A percentile compares a stretch with the other conserved stretches of the same genome.
These are phyloP conservation scores for Yamadazyma sp. DNA, from an alignment of 1,139 yeast genomes.

Conservation along the genomic window DNA sequence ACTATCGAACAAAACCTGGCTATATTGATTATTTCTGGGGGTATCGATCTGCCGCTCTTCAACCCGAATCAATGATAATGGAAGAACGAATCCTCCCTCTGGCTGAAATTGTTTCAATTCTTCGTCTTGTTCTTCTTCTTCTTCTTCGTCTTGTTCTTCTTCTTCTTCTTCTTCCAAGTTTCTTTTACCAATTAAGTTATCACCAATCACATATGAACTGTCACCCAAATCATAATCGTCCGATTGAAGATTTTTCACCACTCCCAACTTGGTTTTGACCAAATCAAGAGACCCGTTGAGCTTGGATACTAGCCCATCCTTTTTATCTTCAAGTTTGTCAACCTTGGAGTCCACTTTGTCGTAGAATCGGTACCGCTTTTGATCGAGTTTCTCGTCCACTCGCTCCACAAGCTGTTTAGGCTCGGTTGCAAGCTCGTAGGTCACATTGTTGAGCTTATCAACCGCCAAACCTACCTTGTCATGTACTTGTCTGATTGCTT, in stretches of 20 bases:
- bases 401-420: constrained; percentile 21
- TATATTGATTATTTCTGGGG: constrained; percentile 26
- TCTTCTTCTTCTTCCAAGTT: constrained; percentile 6
- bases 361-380: constrained; percentile 15
- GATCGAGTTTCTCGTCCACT: constrained; percentile 22
- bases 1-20: constrained; percentile 21
- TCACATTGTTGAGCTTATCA: constrained; percentile 19
- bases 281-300: not conserved
- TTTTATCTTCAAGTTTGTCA: constrained; percentile 14
- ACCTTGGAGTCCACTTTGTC: constrained; percentile 16
- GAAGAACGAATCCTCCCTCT: constrained; percentile 17
- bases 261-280: constrained; percentile 11
- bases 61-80: constrained; percentile 22
- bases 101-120: constrained; percentile 5
- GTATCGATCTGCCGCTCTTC: constrained; percentile 13
- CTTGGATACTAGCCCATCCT: constrained; percentile 10
- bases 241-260: constrained; percentile 12
- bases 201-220: constrained; percentile 8
- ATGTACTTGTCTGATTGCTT: constrained; percentile 24
- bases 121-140: constrained; percentile 4
- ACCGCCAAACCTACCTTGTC: constrained; percentile 19
- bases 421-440: constrained; percentile 21
- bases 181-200: constrained; percentile 8
- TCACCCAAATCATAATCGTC: constrained; percentile 8
- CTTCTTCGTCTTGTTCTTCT: not conserved